These are phyloP conservation scores for Licmophora abbreviata DNA, from an alignment of 108 stramenopile species.

Conservation along the genomic window DNA sequence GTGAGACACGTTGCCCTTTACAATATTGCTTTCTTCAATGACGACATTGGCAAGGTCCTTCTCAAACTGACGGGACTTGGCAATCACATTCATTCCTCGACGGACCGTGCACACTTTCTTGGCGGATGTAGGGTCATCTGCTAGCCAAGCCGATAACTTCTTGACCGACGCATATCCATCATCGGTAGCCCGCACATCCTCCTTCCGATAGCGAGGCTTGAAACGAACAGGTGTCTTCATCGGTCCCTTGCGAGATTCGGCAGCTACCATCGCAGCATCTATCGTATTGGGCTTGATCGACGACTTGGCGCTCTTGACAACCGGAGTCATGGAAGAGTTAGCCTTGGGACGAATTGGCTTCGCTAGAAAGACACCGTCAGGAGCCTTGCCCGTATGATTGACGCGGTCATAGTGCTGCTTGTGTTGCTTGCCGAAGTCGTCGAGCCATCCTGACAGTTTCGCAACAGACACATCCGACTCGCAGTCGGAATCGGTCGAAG, in stretches of 20 bases:
- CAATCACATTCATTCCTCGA: slow-evolving; percentile 53
- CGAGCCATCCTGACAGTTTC: slow-evolving; percentile 28
- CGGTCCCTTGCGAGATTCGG: not conserved
- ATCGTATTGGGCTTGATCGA: not conserved
- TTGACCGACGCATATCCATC: slow-evolving; percentile 66
- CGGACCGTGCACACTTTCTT: slow-evolving; percentile 49
- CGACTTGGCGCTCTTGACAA: not conserved
- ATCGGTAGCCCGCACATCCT: slow-evolving; percentile 63
- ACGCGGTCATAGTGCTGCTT: slow-evolving; percentile 14
- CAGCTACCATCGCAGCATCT: not conserved
- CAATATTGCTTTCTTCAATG: slow-evolving; percentile 28
- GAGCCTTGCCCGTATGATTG: not conserved
- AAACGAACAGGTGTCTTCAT: slow-evolving; percentile 11
- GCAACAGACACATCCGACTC: slow-evolving; percentile 27
- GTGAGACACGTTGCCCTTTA: slow-evolving; percentile 20
- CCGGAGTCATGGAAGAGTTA: slow-evolving; percentile 3
- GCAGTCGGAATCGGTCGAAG: slow-evolving; percentile 22
- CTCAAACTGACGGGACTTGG: slow-evolving; percentile 66
- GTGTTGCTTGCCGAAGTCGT: slow-evolving; percentile 40
- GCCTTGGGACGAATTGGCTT: slow-evolving; percentile 13
- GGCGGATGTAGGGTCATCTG: slow-evolving; percentile 58
- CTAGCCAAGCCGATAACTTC: slow-evolving; percentile 68
- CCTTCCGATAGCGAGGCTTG: slow-evolving; percentile 14
- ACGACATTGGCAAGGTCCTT: slow-evolving; percentile 33
- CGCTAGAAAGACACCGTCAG: slow-evolving; percentile 1